Base-by-base conservation (phyloP, 768 basidiomycete species). In the Cyclocybe aegerita region DNA sequence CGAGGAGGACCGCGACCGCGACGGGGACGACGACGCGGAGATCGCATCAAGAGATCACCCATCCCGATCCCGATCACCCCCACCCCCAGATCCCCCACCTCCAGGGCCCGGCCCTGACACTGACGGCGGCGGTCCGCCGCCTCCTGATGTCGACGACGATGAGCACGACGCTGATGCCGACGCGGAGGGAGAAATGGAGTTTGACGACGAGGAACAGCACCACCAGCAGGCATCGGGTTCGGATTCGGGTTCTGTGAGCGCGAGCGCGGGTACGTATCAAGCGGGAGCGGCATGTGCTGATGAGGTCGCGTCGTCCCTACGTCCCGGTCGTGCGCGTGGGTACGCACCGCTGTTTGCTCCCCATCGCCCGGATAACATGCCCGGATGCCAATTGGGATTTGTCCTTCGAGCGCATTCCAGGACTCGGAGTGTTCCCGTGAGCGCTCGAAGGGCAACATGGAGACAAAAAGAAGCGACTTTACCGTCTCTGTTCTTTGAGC, bases 171-270 rank as follows among this genome's bases (percentile, higher is more conserved):
- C 58, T 37, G 62, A 62, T 50, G 65, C 58, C 34, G 65, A 69
- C 50, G 67, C 69, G 11, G 69, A 70, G 53, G 69, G 69, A 8
- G 69, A 70, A 39, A 62, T 67, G 59, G 67, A 70, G n/a, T 49
- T 58, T 35, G 65, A 66, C 15, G 65, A 67, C 42, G 54, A 52
- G 32, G 65, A 62, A 6, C 59, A 57, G 23, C 23, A 23, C 23
- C 35, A 44, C 49, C 33, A 35, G 11, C 30, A 34, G 11, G 37
- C n/a, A 36, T 16, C 49, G 29, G 42, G 9, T 14, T 14, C 43
- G 40, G 43, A 10, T 40, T 23, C 43, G 6, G 11, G 8, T 12
- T 14, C 38, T 39, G 38, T 12, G 38, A 17, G 38, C 38, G 38
- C 38, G 11, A 39, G 38, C 38, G 5, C 23, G 23, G 23, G 23